Percentiles rank a stretch among this genome's conserved stretches.
phyloP scores from a whole-genome alignment of 2,329 filamentous ascomycete genomes.

The Calonectria henricotiae region DNA sequence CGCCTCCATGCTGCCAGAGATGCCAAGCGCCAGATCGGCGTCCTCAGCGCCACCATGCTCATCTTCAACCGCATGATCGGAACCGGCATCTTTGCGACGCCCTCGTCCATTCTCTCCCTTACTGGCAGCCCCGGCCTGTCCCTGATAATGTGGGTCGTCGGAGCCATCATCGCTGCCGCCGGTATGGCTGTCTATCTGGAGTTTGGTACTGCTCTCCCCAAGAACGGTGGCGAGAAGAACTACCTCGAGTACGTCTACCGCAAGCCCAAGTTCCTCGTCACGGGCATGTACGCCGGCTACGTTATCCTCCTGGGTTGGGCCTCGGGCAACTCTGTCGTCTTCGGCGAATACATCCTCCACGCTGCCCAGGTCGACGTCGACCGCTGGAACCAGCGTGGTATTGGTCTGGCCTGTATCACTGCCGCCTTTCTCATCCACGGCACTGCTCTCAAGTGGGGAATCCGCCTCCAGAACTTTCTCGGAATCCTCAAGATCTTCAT shows the following conservation, averaged over 20 bases:
- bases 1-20: slow-evolving; percentile 62
- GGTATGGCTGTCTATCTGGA: slow-evolving; percentile 79
- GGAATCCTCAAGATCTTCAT: slow-evolving; percentile 78
- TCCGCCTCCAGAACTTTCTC: slow-evolving; percentile 78
- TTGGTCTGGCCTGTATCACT: slow-evolving; percentile 79
- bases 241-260: slow-evolving; percentile 78
- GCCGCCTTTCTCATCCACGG: slow-evolving; percentile 78
- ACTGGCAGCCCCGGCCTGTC: slow-evolving; percentile 75
- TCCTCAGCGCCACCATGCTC: slow-evolving; percentile 71
- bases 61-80: slow-evolving; percentile 79
- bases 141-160: slow-evolving; percentile 76
- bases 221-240: slow-evolving; percentile 78
- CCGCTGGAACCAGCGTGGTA: slow-evolving; percentile 78
- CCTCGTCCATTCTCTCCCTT: slow-evolving; percentile 70
- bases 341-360: slow-evolving; percentile 80
- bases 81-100: slow-evolving; percentile 78
- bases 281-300: slow-evolving; percentile 74
- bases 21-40: slow-evolving; percentile 70
- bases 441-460: slow-evolving; percentile 75
- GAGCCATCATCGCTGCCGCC: slow-evolving; percentile 74
- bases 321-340: slow-evolving; percentile 78
- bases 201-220: slow-evolving; percentile 76
- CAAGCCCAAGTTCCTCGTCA: slow-evolving; percentile 74
- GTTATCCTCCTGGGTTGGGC: slow-evolving; percentile 78
- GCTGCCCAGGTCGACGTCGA: slow-evolving; percentile 75